Evolutionary conservation across 2,329 filamentous ascomycete species (phyloP), one percentile per base, ranked within the genome.

Genomic region (Pezicula carpinea): DNA sequence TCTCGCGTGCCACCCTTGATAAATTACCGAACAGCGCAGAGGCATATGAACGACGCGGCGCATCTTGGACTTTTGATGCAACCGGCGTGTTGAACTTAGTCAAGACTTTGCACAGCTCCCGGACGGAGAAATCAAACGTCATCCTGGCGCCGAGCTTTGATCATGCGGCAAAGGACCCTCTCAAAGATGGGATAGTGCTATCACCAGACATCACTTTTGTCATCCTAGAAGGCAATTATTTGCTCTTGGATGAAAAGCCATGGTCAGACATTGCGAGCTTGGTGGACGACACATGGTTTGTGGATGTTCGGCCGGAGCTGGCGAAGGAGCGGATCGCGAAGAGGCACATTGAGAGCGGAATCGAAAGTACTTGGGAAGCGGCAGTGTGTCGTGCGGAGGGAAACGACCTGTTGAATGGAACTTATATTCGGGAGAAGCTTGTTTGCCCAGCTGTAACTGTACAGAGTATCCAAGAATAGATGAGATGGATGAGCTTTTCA

Each of bases 51-150:
- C 83, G 90, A 3, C 82, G 92, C 55, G 92, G 92, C 17, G 91
- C 92, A 29, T 86, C 86, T n/a, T 96, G 93, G 69, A 97, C 92
- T 8, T 97, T 97, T 63, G 87, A 96, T 65, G 86, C 83, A 0
- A 64, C 72, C 0, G 80, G 81, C 7, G 93, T 93, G 64, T 70
- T 87, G 3, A 50, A 63, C 0, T 74, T 96, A 0, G 80, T 96
- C 5, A 69, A 74, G 46, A 42, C 42, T 6, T 49, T 54, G 2
- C 51, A 48, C 3, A 43, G 50, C 33, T 54, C 42, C 4, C 44
- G 45, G 36, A 47, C 53, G 36, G 29, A 46, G 18, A 6, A 44
- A 13, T 22, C 41, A 15, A 56, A 62, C 15, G 46, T 49, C 1
- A 54, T 58, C 0, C 82, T 80, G 51, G 91, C 89, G 1, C 87